These are phyloP conservation scores for Thozetella sp. DNA, from an alignment of 495 filamentous ascomycete genomes.

Conservation along the genomic window DNA sequence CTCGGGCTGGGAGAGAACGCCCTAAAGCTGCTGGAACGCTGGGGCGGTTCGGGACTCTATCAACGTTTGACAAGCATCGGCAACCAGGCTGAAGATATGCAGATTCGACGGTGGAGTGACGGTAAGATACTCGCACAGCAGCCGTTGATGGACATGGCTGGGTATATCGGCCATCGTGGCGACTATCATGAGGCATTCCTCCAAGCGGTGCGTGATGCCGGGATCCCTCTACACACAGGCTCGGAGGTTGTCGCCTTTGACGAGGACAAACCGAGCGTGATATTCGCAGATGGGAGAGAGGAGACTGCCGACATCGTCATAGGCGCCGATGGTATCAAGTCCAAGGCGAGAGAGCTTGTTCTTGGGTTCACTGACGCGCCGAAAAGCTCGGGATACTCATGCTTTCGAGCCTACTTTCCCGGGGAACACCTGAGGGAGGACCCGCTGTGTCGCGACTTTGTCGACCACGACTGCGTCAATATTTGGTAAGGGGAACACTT, in stretches of 20 bases:
- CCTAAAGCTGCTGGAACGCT: constrained; percentile 47
- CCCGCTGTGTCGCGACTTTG: constrained; percentile 41
- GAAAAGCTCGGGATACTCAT: constrained; percentile 47
- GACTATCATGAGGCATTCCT: constrained; percentile 56
- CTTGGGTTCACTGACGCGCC: constrained; percentile 48
- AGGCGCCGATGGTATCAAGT: constrained; percentile 48
- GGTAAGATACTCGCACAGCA: constrained; percentile 54
- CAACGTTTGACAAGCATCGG: constrained; percentile 46
- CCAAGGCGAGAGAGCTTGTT: constrained; percentile 41
- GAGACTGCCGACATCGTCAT: constrained; percentile 27
- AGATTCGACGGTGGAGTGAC: constrained; percentile 50
- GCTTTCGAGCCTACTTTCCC: constrained; percentile 48
- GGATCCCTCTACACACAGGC: constrained; percentile 49
- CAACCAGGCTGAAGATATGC: constrained; percentile 56
- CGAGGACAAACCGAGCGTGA: constrained; percentile 39
- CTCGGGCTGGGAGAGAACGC: constrained; percentile 54
- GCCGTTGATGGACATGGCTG: constrained; percentile 59
- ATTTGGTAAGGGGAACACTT: constrained; percentile 27
- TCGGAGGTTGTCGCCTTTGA: constrained; percentile 47
- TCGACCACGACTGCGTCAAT: constrained; percentile 51
- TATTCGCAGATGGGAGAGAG: constrained; percentile 36
- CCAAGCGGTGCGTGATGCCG: constrained; percentile 45
- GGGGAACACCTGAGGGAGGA: constrained; percentile 41
- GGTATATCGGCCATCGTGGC: constrained; percentile 53
- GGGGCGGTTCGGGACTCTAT: constrained; percentile 45